These are phyloP conservation scores for Sphaerobolus stellatus DNA, from an alignment of 1,284 basidiomycete genomes.

Conservation along the genomic window DNA sequence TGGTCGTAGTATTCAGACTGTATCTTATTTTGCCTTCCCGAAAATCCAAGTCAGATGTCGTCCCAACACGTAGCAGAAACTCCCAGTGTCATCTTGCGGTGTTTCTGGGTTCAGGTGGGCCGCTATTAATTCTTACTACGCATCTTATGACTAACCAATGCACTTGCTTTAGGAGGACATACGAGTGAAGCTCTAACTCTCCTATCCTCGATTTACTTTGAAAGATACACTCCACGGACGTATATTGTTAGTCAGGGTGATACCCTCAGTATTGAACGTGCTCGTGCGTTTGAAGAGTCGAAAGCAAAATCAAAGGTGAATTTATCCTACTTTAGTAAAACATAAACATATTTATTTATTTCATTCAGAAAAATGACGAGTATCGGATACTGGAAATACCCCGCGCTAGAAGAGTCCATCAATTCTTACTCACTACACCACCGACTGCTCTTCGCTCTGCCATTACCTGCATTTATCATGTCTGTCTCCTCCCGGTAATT, in stretches of 20 bases:
- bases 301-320: conserved; percentile 23
- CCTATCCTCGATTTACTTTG: conserved; percentile 73
- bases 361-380: not conserved
- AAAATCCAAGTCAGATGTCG: no score
- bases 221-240: conserved; percentile 72
- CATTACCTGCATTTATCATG: conserved; percentile 51
- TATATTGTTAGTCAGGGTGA: conserved; percentile 89
- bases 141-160: no score
- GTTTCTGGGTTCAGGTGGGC: conserved; percentile 60
- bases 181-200: conserved; percentile 86
- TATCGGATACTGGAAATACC: conserved; percentile 65
- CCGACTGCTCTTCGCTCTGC: conserved; percentile 66
- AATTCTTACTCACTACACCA: conserved; percentile 68
- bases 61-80: no score
- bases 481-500: conserved; percentile 52
- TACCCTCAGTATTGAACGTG: conserved; percentile 73
- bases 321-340: not conserved
- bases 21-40: no score
- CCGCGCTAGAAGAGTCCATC: conserved; percentile 83
- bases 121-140: conserved; percentile 1
- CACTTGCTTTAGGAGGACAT: conserved; percentile 85
- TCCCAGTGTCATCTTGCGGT: conserved; percentile 50
- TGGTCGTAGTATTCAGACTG: no score
- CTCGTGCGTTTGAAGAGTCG: conserved; percentile 57
- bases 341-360: not conserved